phyloP scores from a whole-genome alignment of 2,329 filamentous ascomycete genomes.

The Sporothrix pallida region DNA sequence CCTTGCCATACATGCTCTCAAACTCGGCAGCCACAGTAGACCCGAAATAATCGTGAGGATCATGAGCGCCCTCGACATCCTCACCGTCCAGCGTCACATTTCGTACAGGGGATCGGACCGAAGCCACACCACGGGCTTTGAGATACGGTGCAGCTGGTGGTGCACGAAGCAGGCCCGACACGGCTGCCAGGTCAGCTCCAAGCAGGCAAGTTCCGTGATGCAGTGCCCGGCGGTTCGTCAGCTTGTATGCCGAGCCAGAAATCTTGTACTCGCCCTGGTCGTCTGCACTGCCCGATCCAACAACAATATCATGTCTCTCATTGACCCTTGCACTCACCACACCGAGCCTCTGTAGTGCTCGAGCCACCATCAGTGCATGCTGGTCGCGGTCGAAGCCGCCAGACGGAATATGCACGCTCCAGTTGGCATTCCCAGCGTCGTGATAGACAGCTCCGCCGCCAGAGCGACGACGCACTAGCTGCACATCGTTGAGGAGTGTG shows the following conservation, averaged over 20 bases:
- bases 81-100: constrained; percentile 61
- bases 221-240: constrained; percentile 76
- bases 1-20: constrained; percentile 64
- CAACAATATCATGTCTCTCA: constrained; percentile 88
- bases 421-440: constrained; percentile 92
- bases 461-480: constrained; percentile 80
- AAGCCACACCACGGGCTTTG: constrained; percentile 84
- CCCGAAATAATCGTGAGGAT: constrained; percentile 50
- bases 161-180: constrained; percentile 75
- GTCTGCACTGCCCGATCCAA: constrained; percentile 47
- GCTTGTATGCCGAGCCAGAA: constrained; percentile 93
- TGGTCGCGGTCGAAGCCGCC: constrained; percentile 78
- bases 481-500: constrained; percentile 41
- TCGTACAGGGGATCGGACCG: constrained; percentile 80
- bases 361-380: constrained; percentile 90
- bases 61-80: background rate
- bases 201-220: constrained; percentile 94
- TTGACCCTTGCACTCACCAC: constrained; percentile 79
- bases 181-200: constrained; percentile 71
- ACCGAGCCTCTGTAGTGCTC: constrained; percentile 70
- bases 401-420: constrained; percentile 85
- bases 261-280: constrained; percentile 62
- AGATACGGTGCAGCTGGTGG: constrained; percentile 74
- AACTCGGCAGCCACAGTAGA: constrained; percentile 70
- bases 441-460: constrained; percentile 96